These are phyloP conservation scores for Geotrichum candidum DNA, from an alignment of 1,139 yeast genomes.

Conservation along the genomic window DNA sequence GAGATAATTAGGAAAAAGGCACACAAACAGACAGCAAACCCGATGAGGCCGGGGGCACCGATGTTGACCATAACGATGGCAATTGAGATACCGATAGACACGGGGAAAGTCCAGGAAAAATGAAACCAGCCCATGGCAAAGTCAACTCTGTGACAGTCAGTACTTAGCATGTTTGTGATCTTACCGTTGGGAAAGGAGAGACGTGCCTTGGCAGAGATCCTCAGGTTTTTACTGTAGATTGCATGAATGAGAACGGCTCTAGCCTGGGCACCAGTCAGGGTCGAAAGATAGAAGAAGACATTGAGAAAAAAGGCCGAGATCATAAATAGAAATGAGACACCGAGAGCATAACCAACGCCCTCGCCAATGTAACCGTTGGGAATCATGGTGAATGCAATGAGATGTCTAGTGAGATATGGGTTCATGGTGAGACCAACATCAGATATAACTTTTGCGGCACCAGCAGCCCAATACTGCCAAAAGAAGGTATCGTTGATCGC, in stretches of 20 bases:
- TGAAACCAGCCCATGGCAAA: conserved; percentile 70
- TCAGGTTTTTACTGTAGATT: conserved; percentile 58
- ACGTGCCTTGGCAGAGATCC: conserved; percentile 53
- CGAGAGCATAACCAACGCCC: conserved; percentile 61
- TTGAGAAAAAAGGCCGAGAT: conserved; percentile 50
- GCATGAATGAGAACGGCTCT: conserved; percentile 64
- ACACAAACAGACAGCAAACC: conserved; percentile 45
- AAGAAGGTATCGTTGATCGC: conserved; percentile 55
- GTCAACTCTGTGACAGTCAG: conserved; percentile 76
- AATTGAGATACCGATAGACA: conserved; percentile 55
- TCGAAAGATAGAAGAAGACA: conserved; percentile 57
- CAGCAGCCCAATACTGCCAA: conserved; percentile 44
- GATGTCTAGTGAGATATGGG: conserved; percentile 46
- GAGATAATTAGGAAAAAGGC: conserved; percentile 27
- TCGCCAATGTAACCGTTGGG: conserved; percentile 33
- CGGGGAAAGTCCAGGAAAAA: conserved; percentile 54
- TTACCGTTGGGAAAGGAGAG: conserved; percentile 59
- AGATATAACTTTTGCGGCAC: conserved; percentile 41
- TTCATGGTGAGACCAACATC: conserved; percentile 49
- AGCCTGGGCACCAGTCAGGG: conserved; percentile 61
- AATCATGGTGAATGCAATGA: conserved; percentile 43
- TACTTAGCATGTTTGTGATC: conserved; percentile 68
- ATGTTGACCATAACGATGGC: conserved; percentile 62
- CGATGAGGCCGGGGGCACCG: conserved; percentile 68
- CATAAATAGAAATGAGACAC: conserved; percentile 44